Evolutionary conservation across 306 rosid genomes (phyloP), one percentile per base, ranked within the genome.

Genomic region (Ochetophila trinervis): DNA sequence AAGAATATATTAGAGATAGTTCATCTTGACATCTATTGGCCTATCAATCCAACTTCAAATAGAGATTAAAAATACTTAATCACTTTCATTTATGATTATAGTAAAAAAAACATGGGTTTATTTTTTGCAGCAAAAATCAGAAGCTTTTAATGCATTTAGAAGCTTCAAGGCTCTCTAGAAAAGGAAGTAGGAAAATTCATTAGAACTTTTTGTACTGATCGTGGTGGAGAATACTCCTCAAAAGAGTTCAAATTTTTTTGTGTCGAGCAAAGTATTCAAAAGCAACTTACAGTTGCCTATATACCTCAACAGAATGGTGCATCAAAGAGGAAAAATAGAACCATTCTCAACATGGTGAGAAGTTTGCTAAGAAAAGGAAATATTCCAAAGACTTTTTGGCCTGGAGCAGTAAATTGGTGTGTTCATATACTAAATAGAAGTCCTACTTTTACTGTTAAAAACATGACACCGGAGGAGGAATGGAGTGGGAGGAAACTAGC

Each of bases 241-340:
- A 1, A 45, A 0, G 55, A 62, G 14, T 62, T 62, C 17, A 16
- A 0, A 45, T 16, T 14, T 3, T 48, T 66, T 8, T 66, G 61
- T 52, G 21, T 53, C 36, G 5, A 5, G 0, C 16, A 21, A 21
- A 66, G 59, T 0, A 60, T 69, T 15, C 20, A 21, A 2, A 49
- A 22, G 34, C 67, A 69, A 2, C 52, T 69, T 8, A 60, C 53
- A 50, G 6, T 24, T 11, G 53, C 74, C 5, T 59, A 69, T 20
- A 50, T 18, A 0, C 61, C 60, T 3, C 52, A 69, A 37, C 60
- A 60, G 16, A 69, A 60, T 35, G 36, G 61, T 4, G 20, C 50
- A 0, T 13, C 2, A 0, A 60, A 69, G n/a, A 15, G 74, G 27
- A 69, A 60, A 18, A 60, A 69, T 52, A 0, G 19, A 2, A 69